phyloP scores from a whole-genome alignment of 148 eudicot species.

The Selenicereus undatus region DNA sequence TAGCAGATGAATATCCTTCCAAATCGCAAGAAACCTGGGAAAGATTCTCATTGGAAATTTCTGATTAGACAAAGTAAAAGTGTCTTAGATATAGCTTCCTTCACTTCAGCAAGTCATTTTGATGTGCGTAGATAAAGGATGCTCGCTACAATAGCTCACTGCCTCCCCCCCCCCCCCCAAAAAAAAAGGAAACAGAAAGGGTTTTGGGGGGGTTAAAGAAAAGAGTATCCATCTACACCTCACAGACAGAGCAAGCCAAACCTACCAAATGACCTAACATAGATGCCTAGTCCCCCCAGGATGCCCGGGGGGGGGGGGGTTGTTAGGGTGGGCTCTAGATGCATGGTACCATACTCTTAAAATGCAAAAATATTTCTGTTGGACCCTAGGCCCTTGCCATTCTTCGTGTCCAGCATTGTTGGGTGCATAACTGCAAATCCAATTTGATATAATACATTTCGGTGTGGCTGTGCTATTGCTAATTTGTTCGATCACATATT shows the following conservation, averaged over 20 bases:
- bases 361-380: background rate
- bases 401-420: no score
- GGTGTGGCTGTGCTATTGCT: background rate
- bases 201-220: no score
- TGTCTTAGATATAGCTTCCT: background rate
- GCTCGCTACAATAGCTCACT: background rate
- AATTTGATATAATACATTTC: background rate
- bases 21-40: no score
- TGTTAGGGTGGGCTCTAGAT: no score
- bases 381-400: no score
- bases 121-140: background rate
- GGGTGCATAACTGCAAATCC: background rate
- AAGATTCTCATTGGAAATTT: background rate
- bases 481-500: conserved; percentile 5
- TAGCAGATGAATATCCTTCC: no score
- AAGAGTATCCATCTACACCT: background rate
- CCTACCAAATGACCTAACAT: background rate
- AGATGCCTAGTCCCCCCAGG: background rate
- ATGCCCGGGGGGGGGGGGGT: background rate
- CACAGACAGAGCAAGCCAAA: background rate
- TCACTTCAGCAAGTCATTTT: background rate
- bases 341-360: background rate
- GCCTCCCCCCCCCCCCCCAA: background rate
- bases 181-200: no score
- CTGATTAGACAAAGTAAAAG: background rate